Evolutionary conservation across 148 eudicot species (phyloP).

Genomic region (Polygonum aviculare): DNA sequence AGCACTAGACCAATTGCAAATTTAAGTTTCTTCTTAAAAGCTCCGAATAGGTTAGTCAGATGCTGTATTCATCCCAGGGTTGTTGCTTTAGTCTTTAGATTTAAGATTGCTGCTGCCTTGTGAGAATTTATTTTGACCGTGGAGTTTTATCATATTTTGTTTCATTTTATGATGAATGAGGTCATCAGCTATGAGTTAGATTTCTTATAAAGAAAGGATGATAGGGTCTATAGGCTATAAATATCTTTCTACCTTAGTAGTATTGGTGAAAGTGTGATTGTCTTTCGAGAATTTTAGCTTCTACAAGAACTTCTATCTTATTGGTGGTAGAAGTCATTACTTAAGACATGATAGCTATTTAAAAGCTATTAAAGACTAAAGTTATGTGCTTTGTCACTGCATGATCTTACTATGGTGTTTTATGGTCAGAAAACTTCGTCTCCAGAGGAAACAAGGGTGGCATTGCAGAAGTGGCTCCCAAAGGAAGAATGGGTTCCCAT

Average conservation of each 20-base stretch:
- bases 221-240: background rate
- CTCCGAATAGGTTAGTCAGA: background rate
- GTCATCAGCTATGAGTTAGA: background rate
- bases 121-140: background rate
- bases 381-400: background rate
- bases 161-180: background rate
- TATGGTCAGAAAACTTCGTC: conserved; percentile 52
- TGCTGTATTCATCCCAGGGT: background rate
- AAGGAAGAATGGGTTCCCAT: conserved; percentile 95
- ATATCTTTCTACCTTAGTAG: background rate
- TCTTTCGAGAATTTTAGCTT: background rate
- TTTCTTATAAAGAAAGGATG: background rate
- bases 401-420: background rate
- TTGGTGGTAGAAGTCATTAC: background rate
- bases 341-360: background rate
- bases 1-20: background rate
- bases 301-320: background rate
- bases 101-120: background rate
- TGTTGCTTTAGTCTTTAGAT: background rate
- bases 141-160: background rate
- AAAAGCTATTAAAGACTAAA: background rate
- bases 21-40: background rate
- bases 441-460: conserved; percentile 82
- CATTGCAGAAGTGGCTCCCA: conserved; percentile 90
- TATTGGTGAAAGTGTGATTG: background rate